phyloP scores from a whole-genome alignment of 1,139 yeast species.

The Groenewaldozyma sp. region DNA sequence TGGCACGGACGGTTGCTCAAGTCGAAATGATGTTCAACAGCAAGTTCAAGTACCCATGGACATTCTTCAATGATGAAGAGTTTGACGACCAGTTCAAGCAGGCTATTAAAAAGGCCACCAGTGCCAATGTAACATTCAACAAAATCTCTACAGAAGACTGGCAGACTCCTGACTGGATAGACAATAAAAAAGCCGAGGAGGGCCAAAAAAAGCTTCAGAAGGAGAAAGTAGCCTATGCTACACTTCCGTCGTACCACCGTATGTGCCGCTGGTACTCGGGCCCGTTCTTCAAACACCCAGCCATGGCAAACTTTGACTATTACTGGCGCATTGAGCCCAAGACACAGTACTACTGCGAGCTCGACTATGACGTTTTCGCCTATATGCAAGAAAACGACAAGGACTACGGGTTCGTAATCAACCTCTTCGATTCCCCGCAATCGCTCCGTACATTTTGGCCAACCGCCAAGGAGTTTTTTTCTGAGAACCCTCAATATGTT shows the following conservation, averaged over 20 bases:
- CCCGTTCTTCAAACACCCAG: constrained; percentile 53
- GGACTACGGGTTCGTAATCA: constrained; percentile 61
- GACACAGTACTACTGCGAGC: constrained; percentile 55
- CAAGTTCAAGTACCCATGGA: constrained; percentile 77
- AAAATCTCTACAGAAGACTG: constrained; percentile 44
- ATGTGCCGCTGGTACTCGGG: constrained; percentile 74
- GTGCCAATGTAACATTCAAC: constrained; percentile 52
- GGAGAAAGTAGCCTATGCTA: constrained; percentile 56
- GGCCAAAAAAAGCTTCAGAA: constrained; percentile 23
- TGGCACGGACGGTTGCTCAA: constrained; percentile 44
- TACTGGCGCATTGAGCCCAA: constrained; percentile 82
- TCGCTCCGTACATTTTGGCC: constrained; percentile 61
- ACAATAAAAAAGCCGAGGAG: constrained; percentile 33
- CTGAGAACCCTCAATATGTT: constrained; percentile 48
- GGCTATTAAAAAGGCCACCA: constrained; percentile 41
- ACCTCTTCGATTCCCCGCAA: constrained; percentile 58
- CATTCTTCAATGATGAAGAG: constrained; percentile 70
- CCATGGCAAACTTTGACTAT: constrained; percentile 45
- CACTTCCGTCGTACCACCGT: constrained; percentile 56
- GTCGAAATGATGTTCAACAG: constrained; percentile 58
- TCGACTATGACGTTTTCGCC: constrained; percentile 69
- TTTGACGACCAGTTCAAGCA: constrained; percentile 55
- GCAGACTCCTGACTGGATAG: constrained; percentile 56
- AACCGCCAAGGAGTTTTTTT: constrained; percentile 50
- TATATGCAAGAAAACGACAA: constrained; percentile 58